These are phyloP conservation scores for Solanum boliviense DNA, from an alignment of 257 asterid species.

Conservation along the genomic window DNA sequence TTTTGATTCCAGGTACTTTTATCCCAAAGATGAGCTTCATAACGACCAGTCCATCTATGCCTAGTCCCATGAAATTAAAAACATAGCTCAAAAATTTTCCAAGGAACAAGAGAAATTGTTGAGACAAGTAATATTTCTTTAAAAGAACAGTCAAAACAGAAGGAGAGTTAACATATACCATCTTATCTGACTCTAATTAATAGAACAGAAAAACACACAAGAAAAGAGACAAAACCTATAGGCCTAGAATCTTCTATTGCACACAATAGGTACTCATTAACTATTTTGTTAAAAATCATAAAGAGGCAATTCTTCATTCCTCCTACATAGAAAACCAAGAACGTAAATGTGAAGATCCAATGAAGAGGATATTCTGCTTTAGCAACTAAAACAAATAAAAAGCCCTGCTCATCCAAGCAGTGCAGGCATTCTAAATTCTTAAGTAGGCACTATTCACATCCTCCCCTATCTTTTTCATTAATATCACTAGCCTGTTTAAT, in stretches of 20 bases:
- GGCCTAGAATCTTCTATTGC: not conserved
- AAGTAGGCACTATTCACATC: not conserved
- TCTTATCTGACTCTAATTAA: not conserved
- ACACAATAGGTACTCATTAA: not conserved
- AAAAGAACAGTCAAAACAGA: not conserved
- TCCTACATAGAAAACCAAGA: not conserved
- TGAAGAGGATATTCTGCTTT: not conserved
- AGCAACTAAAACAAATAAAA: not conserved
- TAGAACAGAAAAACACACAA: not conserved
- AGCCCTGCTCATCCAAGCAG: not conserved
- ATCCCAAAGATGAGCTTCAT: slow-evolving; percentile 99
- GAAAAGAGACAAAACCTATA: not conserved
- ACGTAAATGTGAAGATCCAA: not conserved
- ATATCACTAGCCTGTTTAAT: not conserved
- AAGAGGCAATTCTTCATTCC: not conserved
- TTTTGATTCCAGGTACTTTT: slow-evolving; percentile 98
- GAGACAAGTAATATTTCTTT: not conserved
- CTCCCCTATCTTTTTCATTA: not conserved
- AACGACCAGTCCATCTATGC: slow-evolving; percentile 99
- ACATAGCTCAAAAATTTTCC: slow-evolving; percentile 1
- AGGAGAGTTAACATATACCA: not conserved
- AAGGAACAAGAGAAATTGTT: not conserved
- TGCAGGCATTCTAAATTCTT: not conserved
- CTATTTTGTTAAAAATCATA: not conserved
- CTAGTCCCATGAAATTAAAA: slow-evolving; percentile 30